These are phyloP conservation scores for Phytophthora sp. DNA, from an alignment of 352 stramenopile species.

Conservation along the genomic window DNA sequence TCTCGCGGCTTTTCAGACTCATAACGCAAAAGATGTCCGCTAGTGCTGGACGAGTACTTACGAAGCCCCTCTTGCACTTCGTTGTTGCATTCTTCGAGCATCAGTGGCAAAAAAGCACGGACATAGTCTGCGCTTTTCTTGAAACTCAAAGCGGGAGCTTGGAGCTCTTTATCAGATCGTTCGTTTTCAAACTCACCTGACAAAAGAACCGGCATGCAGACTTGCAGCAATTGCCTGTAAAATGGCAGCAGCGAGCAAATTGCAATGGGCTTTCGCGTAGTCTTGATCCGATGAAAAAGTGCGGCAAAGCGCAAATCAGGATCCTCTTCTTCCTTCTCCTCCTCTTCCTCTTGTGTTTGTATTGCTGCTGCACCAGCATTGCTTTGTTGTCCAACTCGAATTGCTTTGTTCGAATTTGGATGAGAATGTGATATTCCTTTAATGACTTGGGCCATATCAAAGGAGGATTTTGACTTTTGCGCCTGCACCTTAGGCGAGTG, in stretches of 20 bases:
- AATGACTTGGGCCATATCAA: slow-evolving; percentile 73
- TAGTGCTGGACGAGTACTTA: slow-evolving; percentile 46
- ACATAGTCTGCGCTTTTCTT: slow-evolving; percentile 76
- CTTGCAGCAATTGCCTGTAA: slow-evolving; percentile 81
- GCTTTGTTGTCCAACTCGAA: slow-evolving; percentile 15
- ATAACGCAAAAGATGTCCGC: slow-evolving; percentile 73
- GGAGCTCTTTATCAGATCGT: slow-evolving; percentile 55
- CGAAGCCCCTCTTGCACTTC: slow-evolving; percentile 77
- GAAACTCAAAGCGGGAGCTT: slow-evolving; percentile 64
- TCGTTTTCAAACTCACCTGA: slow-evolving; percentile 69
- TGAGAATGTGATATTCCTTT: slow-evolving; percentile 65
- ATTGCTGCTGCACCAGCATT: slow-evolving; percentile 1
- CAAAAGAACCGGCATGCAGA: slow-evolving; percentile 78
- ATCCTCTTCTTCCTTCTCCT: slow-evolving; percentile 66
- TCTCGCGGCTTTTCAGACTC: slow-evolving; percentile 83
- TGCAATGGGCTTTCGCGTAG: slow-evolving; percentile 74
- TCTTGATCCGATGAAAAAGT: slow-evolving; percentile 85
- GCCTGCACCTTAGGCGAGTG: slow-evolving; percentile 23
- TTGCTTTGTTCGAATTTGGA: slow-evolving; percentile 30
- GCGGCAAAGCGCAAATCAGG: slow-evolving; percentile 56
- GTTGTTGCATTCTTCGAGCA: slow-evolving; percentile 86
- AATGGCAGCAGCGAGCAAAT: slow-evolving; percentile 80
- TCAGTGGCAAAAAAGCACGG: slow-evolving; percentile 75
- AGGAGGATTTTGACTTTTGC: slow-evolving; percentile 43
- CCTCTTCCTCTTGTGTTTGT: slow-evolving; percentile 43